phyloP scores from a whole-genome alignment of 2,329 filamentous ascomycete species.

The Lithohypha guttulata region DNA sequence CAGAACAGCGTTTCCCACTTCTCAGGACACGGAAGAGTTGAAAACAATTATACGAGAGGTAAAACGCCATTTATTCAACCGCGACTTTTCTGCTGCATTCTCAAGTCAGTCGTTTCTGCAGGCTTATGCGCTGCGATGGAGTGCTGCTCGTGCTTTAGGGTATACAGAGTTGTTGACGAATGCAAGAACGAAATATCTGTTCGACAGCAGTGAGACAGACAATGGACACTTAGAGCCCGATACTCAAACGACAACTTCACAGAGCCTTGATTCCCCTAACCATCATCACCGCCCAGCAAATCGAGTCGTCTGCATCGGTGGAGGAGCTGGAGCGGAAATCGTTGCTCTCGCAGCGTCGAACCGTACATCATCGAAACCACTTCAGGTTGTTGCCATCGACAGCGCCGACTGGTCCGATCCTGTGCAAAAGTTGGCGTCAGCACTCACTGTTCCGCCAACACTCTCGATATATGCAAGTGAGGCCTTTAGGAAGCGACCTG shows the following conservation, averaged over 20 bases:
- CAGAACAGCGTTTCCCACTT: constrained; percentile 48
- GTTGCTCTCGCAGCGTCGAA: constrained; percentile 44
- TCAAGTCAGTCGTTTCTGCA: constrained; percentile 58
- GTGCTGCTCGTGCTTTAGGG: constrained; percentile 70
- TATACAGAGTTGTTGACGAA: constrained; percentile 55
- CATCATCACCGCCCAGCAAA: not conserved
- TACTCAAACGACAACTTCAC: not conserved
- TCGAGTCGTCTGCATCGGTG: constrained; percentile 49
- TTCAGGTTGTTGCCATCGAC: constrained; percentile 60
- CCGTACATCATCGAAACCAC: constrained; percentile 2
- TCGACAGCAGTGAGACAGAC: not conserved
- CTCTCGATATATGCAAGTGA: constrained; percentile 18
- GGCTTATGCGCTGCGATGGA: constrained; percentile 85
- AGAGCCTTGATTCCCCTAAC: not conserved
- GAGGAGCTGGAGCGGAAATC: constrained; percentile 57
- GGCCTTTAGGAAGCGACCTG: constrained; percentile 11
- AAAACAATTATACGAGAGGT: constrained; percentile 60
- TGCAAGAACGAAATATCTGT: constrained; percentile 2
- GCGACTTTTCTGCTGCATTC: constrained; percentile 77
- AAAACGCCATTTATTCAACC: constrained; percentile 73
- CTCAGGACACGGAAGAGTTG: constrained; percentile 40
- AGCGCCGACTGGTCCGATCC: constrained; percentile 66
- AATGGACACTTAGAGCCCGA: not conserved
- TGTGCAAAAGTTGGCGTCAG: constrained; percentile 45
- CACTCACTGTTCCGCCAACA: constrained; percentile 34